Percentiles rank a stretch among this genome's conserved stretches.
These are phyloP conservation scores for Pythium chondricola DNA, from an alignment of 352 stramenopile species.

Conservation along the genomic window DNA sequence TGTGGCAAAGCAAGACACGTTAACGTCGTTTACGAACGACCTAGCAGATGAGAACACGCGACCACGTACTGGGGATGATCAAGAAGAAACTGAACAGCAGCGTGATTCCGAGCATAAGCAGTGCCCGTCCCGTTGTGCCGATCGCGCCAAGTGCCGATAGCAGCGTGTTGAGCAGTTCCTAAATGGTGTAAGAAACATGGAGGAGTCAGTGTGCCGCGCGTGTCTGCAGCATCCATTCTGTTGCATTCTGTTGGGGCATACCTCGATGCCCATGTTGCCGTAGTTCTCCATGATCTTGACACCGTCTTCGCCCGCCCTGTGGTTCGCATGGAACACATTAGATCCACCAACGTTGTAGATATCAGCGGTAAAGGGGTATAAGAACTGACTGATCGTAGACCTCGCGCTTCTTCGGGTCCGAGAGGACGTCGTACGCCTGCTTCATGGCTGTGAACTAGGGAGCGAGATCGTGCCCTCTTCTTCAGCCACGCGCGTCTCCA, in stretches of 20 bases:
- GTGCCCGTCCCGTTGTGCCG: constrained; percentile 50
- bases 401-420: constrained; percentile 79
- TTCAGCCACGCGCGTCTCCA: too few relatives aligned
- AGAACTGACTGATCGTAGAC: constrained; percentile 82
- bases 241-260: too few relatives aligned
- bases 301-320: constrained; percentile 84
- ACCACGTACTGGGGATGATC: constrained; percentile 70
- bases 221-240: too few relatives aligned
- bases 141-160: constrained; percentile 74
- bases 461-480: too few relatives aligned
- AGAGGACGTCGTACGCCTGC: constrained; percentile 90
- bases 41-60: neutral
- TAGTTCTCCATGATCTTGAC: constrained; percentile 88
- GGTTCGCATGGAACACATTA: too few relatives aligned
- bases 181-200: too few relatives aligned
- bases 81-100: constrained; percentile 79
- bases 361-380: too few relatives aligned
- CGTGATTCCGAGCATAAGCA: constrained; percentile 66
- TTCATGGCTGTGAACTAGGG: constrained; percentile 92
- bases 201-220: too few relatives aligned
- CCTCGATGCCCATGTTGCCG: constrained; percentile 72
- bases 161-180: constrained; percentile 59
- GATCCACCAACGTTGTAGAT: too few relatives aligned
- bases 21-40: neutral
- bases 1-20: constrained; percentile 17